Conservation (phyloP, 805 yeast species). For the Wickerhamomyces sydowiorum region DNA sequence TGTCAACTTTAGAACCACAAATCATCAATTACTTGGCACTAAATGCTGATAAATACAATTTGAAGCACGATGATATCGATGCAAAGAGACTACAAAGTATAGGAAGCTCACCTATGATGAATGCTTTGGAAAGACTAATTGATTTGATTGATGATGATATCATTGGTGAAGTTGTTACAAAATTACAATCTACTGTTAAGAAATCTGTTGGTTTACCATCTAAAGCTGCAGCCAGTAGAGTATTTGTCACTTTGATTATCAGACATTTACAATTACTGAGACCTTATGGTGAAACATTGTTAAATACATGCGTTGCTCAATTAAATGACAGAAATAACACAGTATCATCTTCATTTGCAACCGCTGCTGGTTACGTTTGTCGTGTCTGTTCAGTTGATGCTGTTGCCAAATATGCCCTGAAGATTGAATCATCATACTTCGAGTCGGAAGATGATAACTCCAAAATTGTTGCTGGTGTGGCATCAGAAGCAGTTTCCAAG, state of each 20-base stretch:
- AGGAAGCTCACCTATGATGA: slow-evolving; percentile 84
- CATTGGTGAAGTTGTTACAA: slow-evolving; percentile 33
- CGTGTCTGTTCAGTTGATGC: slow-evolving; percentile 51
- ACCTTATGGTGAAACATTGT: slow-evolving; percentile 57
- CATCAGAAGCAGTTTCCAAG: slow-evolving; percentile 60
- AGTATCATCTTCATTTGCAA: slow-evolving; percentile 69
- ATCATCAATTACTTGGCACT: slow-evolving; percentile 77
- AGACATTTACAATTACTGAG: slow-evolving; percentile 41
- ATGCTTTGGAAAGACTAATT: slow-evolving; percentile 68
- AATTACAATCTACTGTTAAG: slow-evolving; percentile 51
- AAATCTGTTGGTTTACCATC: slow-evolving; percentile 86
- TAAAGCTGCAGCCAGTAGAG: slow-evolving; percentile 76
- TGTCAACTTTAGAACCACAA: slow-evolving; percentile 91
- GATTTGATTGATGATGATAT: slow-evolving; percentile 46
- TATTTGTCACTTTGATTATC: slow-evolving; percentile 57
- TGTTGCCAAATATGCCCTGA: slow-evolving; percentile 47
- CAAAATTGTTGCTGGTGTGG: slow-evolving; percentile 50
- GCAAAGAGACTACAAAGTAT: slow-evolving; percentile 67
- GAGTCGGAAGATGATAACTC: slow-evolving; percentile 42
- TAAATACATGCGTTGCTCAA: slow-evolving; percentile 53
- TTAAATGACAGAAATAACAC: slow-evolving; percentile 67
- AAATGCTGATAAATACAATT: slow-evolving; percentile 83
- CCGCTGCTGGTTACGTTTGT: slow-evolving; percentile 73
- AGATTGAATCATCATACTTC: slow-evolving; percentile 53
- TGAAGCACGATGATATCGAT: slow-evolving; percentile 69